Evolutionary conservation across 225 moss, liverwort and hornwort genomes (phyloP).

Genomic region (Bryoerythrophyllum caledonicum): DNA sequence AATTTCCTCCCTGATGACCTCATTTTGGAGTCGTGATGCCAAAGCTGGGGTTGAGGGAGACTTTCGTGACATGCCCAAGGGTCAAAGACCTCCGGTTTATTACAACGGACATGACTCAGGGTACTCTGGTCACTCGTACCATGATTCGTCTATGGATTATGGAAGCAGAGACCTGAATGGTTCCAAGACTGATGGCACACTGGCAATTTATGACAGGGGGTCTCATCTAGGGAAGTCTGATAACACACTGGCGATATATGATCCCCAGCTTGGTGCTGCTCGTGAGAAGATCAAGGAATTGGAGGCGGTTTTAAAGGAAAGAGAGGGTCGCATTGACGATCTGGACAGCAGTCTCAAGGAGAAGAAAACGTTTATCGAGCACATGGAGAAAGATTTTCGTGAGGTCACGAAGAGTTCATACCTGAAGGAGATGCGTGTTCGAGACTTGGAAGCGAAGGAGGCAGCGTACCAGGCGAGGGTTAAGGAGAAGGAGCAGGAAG

Average conservation of each 20-base stretch:
- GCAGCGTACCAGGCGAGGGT: not conserved
- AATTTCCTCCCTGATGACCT: slow-evolving; percentile 30
- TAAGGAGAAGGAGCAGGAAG: slow-evolving; percentile 24
- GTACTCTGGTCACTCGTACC: slow-evolving; percentile 8
- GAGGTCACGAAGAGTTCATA: not conserved
- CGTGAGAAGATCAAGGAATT: slow-evolving; percentile 10
- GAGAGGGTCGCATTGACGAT: slow-evolving; percentile 20
- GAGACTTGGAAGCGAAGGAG: slow-evolving; percentile 8
- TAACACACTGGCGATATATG: slow-evolving; percentile 13
- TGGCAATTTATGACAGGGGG: slow-evolving; percentile 34
- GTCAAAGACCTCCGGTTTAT: slow-evolving; percentile 3
- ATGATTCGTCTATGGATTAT: slow-evolving; percentile 25
- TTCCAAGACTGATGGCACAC: slow-evolving; percentile 24
- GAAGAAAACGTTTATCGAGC: slow-evolving; percentile 30
- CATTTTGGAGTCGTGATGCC: slow-evolving; percentile 41
- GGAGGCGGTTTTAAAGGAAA: not conserved
- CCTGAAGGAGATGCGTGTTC: slow-evolving; percentile 17
- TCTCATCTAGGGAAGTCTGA: not conserved
- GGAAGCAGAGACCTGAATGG: slow-evolving; percentile 28
- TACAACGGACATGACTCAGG: slow-evolving; percentile 16
- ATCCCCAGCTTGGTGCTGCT: slow-evolving; percentile 6
- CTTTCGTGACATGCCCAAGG: slow-evolving; percentile 26
- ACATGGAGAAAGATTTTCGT: not conserved
- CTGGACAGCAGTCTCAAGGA: slow-evolving; percentile 34
- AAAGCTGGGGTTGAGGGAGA: slow-evolving; percentile 16